phyloP scores from a whole-genome alignment of 495 filamentous ascomycete genomes.

The Penicillium crystallinum region DNA sequence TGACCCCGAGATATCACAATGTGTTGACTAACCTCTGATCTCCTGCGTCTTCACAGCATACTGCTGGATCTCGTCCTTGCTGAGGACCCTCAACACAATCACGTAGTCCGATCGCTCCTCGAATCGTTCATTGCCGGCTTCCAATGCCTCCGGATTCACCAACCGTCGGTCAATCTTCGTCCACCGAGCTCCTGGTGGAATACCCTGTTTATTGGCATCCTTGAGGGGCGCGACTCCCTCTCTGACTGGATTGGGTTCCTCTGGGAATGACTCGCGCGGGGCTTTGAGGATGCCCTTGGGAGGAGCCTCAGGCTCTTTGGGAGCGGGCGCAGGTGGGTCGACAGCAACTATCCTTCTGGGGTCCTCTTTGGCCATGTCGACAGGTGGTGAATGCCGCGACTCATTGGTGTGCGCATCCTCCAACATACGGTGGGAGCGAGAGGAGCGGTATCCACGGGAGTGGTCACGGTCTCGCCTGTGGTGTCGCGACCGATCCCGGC shows the following conservation, averaged over 20 bases:
- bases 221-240: constrained; percentile 88
- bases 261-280: constrained; percentile 71
- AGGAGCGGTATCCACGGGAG: constrained; percentile 17
- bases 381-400: constrained; percentile 6
- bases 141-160: constrained; percentile 77
- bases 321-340: constrained; percentile 16
- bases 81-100: constrained; percentile 75
- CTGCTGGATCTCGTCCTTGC: constrained; percentile 74
- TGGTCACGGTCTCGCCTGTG: constrained; percentile 5
- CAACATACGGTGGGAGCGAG: constrained; percentile 20
- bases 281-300: constrained; percentile 71
- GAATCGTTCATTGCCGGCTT: constrained; percentile 71
- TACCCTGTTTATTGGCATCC: constrained; percentile 66
- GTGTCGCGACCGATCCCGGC: constrained; percentile 14
- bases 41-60: constrained; percentile 70
- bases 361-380: constrained; percentile 20
- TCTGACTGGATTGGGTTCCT: constrained; percentile 68
- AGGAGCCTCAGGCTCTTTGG: constrained; percentile 33
- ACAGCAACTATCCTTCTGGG: constrained; percentile 25
- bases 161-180: constrained; percentile 81
- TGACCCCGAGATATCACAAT: background rate
- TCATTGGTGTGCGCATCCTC: constrained; percentile 13
- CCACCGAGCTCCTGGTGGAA: constrained; percentile 76
- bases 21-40: constrained; percentile 58
- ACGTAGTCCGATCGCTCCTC: constrained; percentile 79